These are phyloP conservation scores for Podosphaera aphanis DNA, from an alignment of 2,329 filamentous ascomycete species.

Conservation along the genomic window DNA sequence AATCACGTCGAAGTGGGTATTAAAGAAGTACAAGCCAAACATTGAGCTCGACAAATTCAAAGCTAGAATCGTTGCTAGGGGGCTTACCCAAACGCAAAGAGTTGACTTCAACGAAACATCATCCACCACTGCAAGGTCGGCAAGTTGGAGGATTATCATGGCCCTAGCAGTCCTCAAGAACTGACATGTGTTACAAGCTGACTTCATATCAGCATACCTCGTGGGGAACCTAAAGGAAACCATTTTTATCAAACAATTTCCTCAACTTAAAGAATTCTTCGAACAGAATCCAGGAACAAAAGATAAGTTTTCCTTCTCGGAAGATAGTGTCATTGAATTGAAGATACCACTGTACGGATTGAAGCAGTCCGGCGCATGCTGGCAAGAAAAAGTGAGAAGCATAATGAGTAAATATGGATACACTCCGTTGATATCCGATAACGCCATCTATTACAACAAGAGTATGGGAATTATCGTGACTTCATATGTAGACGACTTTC, in stretches of 20 bases:
- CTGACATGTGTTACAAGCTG: no score
- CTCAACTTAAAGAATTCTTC: no score
- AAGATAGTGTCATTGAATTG: neutral
- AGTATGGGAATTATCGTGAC: neutral
- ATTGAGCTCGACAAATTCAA: neutral
- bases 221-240: no score
- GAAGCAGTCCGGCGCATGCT: neutral
- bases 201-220: no score
- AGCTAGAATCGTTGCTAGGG: neutral
- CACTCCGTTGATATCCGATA: neutral
- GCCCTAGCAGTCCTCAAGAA: neutral
- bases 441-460: neutral
- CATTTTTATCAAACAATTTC: no score
- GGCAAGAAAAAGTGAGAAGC: neutral
- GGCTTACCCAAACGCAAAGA: neutral
- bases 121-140: neutral
- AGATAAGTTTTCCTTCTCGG: neutral
- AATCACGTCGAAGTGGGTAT: neutral
- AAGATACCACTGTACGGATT: neutral
- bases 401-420: neutral
- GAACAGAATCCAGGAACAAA: neutral
- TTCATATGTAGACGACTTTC: neutral
- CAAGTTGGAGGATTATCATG: neutral
- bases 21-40: neutral
- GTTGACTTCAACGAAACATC: conserved; percentile 1